These are phyloP conservation scores for Aulographum hederae DNA, from an alignment of 2,329 filamentous ascomycete genomes.

Conservation along the genomic window DNA sequence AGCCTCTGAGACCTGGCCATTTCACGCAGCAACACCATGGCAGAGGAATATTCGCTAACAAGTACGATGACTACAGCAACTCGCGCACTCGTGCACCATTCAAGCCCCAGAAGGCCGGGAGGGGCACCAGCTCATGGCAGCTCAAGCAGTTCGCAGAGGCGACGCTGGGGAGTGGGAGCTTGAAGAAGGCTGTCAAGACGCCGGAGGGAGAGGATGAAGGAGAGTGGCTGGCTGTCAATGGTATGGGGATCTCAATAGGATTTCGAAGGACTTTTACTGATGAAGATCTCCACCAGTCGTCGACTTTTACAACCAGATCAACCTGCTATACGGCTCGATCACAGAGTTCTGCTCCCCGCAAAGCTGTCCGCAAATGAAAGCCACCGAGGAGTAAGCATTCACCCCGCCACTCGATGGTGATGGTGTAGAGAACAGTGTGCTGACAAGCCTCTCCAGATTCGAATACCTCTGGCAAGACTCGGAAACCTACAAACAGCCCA, in stretches of 20 bases:
- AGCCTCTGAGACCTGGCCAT: neutral
- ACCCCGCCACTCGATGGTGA: neutral
- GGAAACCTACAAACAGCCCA: slow-evolving; percentile 84
- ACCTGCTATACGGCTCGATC: slow-evolving; percentile 93
- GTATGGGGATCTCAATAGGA: slow-evolving; percentile 29
- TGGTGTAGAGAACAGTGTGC: slow-evolving; percentile 6
- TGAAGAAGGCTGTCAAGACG: slow-evolving; percentile 90
- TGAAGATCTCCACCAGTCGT: slow-evolving; percentile 68
- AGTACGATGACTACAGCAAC: neutral
- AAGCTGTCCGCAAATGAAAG: slow-evolving; percentile 98
- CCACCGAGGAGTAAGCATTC: slow-evolving; percentile 73
- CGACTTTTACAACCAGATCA: slow-evolving; percentile 99
- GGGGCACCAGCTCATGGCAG: slow-evolving; percentile 82
- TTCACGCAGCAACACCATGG: neutral
- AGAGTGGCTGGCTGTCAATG: slow-evolving; percentile 96
- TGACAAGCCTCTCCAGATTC: slow-evolving; percentile 47
- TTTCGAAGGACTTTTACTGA: slow-evolving; percentile 1
- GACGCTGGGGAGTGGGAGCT: slow-evolving; percentile 80
- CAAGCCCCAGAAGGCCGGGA: slow-evolving; percentile 55
- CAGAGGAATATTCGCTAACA: neutral
- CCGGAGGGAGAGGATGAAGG: slow-evolving; percentile 96
- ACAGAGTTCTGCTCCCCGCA: slow-evolving; percentile 98
- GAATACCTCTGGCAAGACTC: slow-evolving; percentile 98
- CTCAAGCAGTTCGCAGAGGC: slow-evolving; percentile 96
- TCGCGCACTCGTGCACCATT: neutral